Percentiles rank a stretch among this genome's conserved stretches.
Conservation (phyloP, 2,329 filamentous ascomycete genomes). For the Penicillium sp. region DNA sequence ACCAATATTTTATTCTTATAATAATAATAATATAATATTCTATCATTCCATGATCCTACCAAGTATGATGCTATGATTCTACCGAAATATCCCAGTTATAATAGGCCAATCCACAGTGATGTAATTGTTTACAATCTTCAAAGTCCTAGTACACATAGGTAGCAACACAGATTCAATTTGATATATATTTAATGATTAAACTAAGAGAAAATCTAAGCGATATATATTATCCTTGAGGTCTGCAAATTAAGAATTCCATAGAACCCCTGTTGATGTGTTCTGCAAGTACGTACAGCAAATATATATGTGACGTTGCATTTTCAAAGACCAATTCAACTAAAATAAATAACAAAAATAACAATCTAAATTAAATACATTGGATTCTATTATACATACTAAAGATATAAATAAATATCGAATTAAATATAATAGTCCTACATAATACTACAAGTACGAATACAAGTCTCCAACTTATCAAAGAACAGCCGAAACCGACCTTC, state of each 20-base stretch:
- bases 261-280: too few relatives aligned
- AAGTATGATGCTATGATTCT: neutral
- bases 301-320: neutral
- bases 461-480: neutral
- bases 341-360: neutral
- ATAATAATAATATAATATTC: neutral
- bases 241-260: too few relatives aligned
- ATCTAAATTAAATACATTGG: neutral
- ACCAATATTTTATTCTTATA: too few relatives aligned
- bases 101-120: constrained; percentile 1
- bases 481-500: neutral
- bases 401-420: neutral
- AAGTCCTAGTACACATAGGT: neutral
- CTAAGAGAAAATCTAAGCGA: neutral
- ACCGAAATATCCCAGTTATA: neutral
- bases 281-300: too few relatives aligned
- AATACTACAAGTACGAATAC: too few relatives aligned
- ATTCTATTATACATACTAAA: neutral
- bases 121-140: neutral
- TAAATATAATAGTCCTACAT: neutral
- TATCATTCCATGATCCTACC: neutral
- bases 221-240: neutral
- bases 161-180: neutral
- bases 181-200: neutral
- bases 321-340: neutral